Percentiles rank a stretch among this genome's conserved stretches.
Conservation (phyloP, 225 moss, liverwort and hornwort genomes). For the Thuidium tamariscinum region DNA sequence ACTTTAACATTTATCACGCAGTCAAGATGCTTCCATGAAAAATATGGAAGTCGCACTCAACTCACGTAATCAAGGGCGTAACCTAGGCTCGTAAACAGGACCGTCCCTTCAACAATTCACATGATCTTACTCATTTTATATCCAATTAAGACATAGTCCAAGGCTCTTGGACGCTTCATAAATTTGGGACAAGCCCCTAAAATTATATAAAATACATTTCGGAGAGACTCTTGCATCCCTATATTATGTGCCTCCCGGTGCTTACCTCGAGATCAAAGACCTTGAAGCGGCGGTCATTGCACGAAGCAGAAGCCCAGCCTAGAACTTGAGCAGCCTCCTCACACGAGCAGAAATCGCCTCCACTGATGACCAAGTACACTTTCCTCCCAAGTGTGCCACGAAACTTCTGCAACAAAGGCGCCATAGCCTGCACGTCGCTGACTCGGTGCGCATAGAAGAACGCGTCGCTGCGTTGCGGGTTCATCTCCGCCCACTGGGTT, state of each 20-base stretch:
- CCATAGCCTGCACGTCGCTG: slow-evolving; percentile 45
- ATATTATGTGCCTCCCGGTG: background rate
- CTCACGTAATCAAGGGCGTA: background rate
- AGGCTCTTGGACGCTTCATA: background rate
- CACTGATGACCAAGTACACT: slow-evolving; percentile 63
- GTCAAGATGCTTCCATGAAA: background rate
- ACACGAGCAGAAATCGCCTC: slow-evolving; percentile 60
- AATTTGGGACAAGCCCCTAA: background rate
- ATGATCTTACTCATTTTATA: background rate
- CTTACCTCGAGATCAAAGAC: slow-evolving; percentile 80
- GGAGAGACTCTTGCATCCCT: background rate
- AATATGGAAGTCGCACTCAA: background rate
- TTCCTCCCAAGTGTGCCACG: slow-evolving; percentile 53
- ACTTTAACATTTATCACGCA: background rate
- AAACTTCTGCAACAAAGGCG: slow-evolving; percentile 51
- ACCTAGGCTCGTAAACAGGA: too few relatives aligned
- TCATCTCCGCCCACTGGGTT: slow-evolving; percentile 90
- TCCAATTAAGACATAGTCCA: too few relatives aligned
- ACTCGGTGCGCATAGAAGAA: slow-evolving; percentile 69
- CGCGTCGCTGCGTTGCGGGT: slow-evolving; percentile 75
- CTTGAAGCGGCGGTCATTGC: slow-evolving; percentile 73
- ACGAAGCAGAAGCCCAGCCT: slow-evolving; percentile 46
- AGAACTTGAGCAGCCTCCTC: slow-evolving; percentile 44
- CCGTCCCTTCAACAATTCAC: background rate
- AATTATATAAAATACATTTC: background rate